phyloP scores from a whole-genome alignment of 352 stramenopile genomes.

The Globisporangium okanoganense region DNA sequence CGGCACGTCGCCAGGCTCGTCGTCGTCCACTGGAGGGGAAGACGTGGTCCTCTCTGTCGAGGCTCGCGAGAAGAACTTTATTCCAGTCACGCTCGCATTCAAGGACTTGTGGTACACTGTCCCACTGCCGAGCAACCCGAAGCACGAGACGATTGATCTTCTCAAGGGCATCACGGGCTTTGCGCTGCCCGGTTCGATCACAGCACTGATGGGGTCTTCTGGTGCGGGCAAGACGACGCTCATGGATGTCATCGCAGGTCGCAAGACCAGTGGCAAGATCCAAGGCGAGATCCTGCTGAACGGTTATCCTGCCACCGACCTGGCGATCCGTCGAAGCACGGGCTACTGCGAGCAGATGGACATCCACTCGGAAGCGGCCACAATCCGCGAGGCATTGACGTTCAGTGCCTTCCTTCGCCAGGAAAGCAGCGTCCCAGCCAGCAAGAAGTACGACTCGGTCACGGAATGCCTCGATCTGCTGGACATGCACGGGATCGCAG shows the following conservation, averaged over 20 bases:
- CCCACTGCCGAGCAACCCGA: conserved; percentile 17
- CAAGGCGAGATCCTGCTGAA: conserved; percentile 88
- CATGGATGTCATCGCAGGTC: conserved; percentile 92
- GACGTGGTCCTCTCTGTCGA: conserved; percentile 4
- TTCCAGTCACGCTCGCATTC: conserved; percentile 41
- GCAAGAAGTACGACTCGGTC: conserved; percentile 28
- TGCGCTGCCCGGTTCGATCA: conserved; percentile 49
- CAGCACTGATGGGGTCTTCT: conserved; percentile 64
- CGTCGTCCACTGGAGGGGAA: not conserved
- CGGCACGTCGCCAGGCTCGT: not conserved
- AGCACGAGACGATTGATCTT: conserved; percentile 36
- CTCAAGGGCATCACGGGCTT: conserved; percentile 55
- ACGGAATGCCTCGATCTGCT: conserved; percentile 37
- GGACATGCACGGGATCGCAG: conserved; percentile 23
- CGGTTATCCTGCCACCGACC: conserved; percentile 65
- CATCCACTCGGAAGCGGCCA: conserved; percentile 25
- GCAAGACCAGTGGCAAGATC: conserved; percentile 89
- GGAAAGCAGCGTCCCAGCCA: conserved; percentile 16
- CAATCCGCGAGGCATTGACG: conserved; percentile 72
- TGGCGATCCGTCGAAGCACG: conserved; percentile 13
- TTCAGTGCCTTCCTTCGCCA: conserved; percentile 79
- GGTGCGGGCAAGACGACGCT: conserved; percentile 49
- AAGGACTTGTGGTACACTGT: conserved; percentile 47
- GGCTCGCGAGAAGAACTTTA: conserved; percentile 16
- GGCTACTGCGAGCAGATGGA: conserved; percentile 76